Conservation (phyloP, 1,284 basidiomycete species). For the Ceratobasidium sp. region DNA sequence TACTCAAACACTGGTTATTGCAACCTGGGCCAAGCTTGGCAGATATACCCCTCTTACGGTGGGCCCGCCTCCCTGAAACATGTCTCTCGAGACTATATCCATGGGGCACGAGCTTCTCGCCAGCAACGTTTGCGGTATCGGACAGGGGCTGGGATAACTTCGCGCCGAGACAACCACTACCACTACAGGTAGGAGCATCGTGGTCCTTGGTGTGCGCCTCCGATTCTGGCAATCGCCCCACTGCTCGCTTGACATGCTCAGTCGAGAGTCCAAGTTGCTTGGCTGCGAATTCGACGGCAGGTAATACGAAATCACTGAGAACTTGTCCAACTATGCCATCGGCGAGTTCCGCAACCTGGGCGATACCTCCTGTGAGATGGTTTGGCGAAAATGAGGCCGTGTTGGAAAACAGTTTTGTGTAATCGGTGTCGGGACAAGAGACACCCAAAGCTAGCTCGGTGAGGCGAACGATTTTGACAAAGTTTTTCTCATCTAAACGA, state of each 20-base stretch:
- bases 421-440: constrained; percentile 43
- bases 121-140: constrained; percentile 39
- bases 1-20: constrained; percentile 41
- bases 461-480: constrained; percentile 69
- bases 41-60: constrained; percentile 16
- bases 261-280: constrained; percentile 50
- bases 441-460: constrained; percentile 70
- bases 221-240: background rate
- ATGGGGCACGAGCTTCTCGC: constrained; percentile 8
- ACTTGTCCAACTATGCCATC: constrained; percentile 56
- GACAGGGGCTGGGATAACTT: constrained; percentile 8
- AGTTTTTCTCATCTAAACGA: constrained; percentile 76
- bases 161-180: background rate
- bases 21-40: constrained; percentile 26
- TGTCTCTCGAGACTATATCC: constrained; percentile 27
- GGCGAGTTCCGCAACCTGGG: constrained; percentile 44
- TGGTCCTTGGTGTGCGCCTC: background rate
- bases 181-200: background rate
- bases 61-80: constrained; percentile 17
- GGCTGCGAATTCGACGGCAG: constrained; percentile 56
- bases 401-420: constrained; percentile 54
- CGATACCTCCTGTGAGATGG: constrained; percentile 49
- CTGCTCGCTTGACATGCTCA: constrained; percentile 45
- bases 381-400: background rate
- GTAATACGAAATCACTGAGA: constrained; percentile 61